Evolutionary conservation across 495 filamentous ascomycete genomes (phyloP), one percentile per base, ranked within the genome.

Genomic region (Sordaria brevicollis): DNA sequence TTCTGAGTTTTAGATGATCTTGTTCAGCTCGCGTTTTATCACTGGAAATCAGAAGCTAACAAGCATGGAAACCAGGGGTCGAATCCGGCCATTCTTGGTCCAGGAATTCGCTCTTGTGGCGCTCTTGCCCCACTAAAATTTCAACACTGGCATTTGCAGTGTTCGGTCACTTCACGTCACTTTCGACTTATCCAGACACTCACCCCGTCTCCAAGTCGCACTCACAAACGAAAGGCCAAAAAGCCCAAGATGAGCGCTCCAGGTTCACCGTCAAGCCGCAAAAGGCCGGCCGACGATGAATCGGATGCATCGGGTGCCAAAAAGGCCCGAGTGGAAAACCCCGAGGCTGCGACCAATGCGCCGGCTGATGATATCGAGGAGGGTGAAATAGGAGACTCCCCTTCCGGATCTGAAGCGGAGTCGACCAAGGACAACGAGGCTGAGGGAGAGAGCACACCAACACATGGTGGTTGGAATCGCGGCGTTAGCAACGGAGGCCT

Each of bases 401-500:
- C 68, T 65, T 72, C 65, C 25, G 41, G 25, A 69, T 69, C 72
- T 35, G 67, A 70, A 19, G 35, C 66, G 4, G 11, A 19, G 21
- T 57, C 25, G 49, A 25, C 49, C 49, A 57, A 57, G 49, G 49
- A 29, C 10, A 15, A 57, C 10, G 49, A 57, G 11, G 21, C 68
- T 34, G 54, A 66, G 39, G 9, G 41, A 39, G 68, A 68, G n/a
- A n/a, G 41, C 7, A 31, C 34, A 35, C 39, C 31, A 57, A 31
- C 72, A 35, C 74, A 72, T 10, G 65, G 41, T n/a, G 77, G 78
- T 11, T 82, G 82, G 80, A 84, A 84, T 65, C 72, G 72, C 1
- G 79, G 79, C n/a, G 69, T 81, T 37, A 78, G 43, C 67, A 71
- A 66, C 38, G 73, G n/a, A n/a, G n/a, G 76, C n/a, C 54, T 79